These are phyloP conservation scores for Syzygium grande DNA, from an alignment of 345 rosid species.

Conservation along the genomic window DNA sequence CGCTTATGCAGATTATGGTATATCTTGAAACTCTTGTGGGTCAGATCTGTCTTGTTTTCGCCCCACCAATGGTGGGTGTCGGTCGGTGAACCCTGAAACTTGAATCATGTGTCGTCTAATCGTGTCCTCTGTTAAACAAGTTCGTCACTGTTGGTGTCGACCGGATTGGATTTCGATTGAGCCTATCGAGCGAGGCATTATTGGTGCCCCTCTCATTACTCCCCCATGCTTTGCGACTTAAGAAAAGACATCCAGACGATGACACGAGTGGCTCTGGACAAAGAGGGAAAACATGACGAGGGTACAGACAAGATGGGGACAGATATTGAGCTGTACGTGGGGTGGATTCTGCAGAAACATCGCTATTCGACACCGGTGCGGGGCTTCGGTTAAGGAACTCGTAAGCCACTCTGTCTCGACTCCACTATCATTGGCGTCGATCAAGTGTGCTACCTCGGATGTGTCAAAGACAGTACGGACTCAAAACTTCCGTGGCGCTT, in stretches of 20 bases:
- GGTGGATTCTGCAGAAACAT: neutral
- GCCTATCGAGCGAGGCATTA: neutral
- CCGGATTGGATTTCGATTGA: neutral
- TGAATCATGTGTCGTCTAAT: neutral
- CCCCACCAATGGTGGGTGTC: neutral
- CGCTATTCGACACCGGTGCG: neutral
- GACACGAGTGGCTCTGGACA: neutral
- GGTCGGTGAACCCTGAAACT: neutral
- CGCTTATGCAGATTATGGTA: neutral
- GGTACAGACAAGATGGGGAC: neutral
- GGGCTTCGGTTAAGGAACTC: neutral
- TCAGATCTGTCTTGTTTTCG: neutral
- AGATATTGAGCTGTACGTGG: neutral
- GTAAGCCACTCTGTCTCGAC: neutral
- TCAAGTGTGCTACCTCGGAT: neutral
- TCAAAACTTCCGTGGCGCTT: neutral
- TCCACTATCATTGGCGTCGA: neutral
- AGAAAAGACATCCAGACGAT: neutral
- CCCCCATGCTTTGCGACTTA: neutral
- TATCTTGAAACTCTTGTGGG: neutral
- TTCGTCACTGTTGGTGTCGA: neutral
- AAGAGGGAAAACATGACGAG: neutral
- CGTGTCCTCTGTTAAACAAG: neutral
- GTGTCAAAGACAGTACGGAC: neutral
- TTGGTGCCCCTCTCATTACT: neutral